Evolutionary conservation across 768 basidiomycete species (phyloP).

Genomic region (Naematelia aurantialba): DNA sequence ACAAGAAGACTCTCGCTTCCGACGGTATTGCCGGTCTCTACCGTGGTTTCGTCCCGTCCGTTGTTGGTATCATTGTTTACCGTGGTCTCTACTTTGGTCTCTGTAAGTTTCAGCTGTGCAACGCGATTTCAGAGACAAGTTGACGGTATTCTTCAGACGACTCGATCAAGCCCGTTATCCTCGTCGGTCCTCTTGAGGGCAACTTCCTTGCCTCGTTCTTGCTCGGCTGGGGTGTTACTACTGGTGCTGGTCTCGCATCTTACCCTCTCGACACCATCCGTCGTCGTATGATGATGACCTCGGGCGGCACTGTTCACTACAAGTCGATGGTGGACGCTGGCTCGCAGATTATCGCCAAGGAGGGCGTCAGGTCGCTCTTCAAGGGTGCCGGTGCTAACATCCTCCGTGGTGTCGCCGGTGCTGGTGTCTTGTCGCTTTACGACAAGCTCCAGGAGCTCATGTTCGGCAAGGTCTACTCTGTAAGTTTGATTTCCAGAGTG

Average conservation of each 20-base stretch:
- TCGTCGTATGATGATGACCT: conserved; percentile 99
- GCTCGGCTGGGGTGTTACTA: conserved; percentile 99
- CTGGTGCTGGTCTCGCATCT: conserved; percentile 98
- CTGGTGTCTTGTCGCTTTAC: conserved; percentile 97
- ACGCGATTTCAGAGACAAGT: background rate
- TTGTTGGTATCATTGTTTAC: conserved; percentile 99
- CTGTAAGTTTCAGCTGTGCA: conserved; percentile 65
- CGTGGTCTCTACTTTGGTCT: conserved; percentile 98
- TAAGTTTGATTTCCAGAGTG: conserved; percentile 58
- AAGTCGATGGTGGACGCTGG: conserved; percentile 98
- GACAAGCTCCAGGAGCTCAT: conserved; percentile 91
- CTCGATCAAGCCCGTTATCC: conserved; percentile 76
- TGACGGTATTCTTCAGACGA: conserved; percentile 27
- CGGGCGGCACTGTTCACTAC: conserved; percentile 91
- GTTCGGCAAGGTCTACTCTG: conserved; percentile 99
- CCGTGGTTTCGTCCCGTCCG: conserved; percentile 98
- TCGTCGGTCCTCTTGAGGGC: conserved; percentile 90
- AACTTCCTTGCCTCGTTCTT: conserved; percentile 95
- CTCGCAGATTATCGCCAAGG: conserved; percentile 89
- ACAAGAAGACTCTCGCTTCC: conserved; percentile 92
- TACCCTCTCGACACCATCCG: conserved; percentile 58
- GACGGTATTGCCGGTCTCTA: conserved; percentile 99
- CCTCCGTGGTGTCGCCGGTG: conserved; percentile 99
- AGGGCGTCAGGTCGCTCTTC: conserved; percentile 93
- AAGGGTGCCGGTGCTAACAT: conserved; percentile 94